A percentile compares a stretch with the other conserved stretches of the same genome.
Conservation (phyloP, 2,329 filamentous ascomycete genomes). For the Microdochium nivale region DNA sequence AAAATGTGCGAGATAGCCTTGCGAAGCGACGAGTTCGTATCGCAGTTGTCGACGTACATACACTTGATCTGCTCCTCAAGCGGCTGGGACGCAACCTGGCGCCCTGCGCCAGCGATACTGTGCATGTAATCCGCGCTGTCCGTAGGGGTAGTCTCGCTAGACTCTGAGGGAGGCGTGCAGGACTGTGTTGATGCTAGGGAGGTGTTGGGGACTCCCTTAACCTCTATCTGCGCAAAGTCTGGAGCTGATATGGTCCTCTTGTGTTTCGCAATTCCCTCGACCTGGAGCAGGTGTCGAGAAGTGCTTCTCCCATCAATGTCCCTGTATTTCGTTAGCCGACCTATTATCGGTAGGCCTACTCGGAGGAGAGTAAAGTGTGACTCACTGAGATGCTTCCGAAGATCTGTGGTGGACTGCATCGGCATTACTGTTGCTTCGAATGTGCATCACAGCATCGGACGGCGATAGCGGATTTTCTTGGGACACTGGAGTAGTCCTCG, state of each 20-base stretch:
- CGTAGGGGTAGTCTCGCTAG: background rate
- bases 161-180: background rate
- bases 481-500: background rate
- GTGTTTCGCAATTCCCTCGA: conserved; percentile 22
- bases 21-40: conserved; percentile 52
- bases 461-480: conserved; percentile 11
- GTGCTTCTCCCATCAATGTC: conserved; percentile 3
- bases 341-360: no score
- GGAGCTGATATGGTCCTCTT: conserved; percentile 43
- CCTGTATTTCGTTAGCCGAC: conserved; percentile 2
- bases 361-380: no score
- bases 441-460: conserved; percentile 21
- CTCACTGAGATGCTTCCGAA: no score
- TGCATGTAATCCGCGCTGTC: background rate
- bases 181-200: conserved; percentile 10
- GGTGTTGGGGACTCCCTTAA: conserved; percentile 10
- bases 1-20: conserved; percentile 79
- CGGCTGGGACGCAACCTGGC: conserved; percentile 2
- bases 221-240: conserved; percentile 25
- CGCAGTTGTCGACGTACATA: conserved; percentile 48
- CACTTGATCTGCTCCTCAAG: conserved; percentile 27
- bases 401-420: no score
- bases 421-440: background rate
- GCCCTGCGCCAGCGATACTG: background rate
- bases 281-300: conserved; percentile 6